Percentiles rank a stretch among this genome's conserved stretches.
Conservation (phyloP, 2,329 filamentous ascomycete genomes). For the Aspergillus hiratsukae region DNA sequence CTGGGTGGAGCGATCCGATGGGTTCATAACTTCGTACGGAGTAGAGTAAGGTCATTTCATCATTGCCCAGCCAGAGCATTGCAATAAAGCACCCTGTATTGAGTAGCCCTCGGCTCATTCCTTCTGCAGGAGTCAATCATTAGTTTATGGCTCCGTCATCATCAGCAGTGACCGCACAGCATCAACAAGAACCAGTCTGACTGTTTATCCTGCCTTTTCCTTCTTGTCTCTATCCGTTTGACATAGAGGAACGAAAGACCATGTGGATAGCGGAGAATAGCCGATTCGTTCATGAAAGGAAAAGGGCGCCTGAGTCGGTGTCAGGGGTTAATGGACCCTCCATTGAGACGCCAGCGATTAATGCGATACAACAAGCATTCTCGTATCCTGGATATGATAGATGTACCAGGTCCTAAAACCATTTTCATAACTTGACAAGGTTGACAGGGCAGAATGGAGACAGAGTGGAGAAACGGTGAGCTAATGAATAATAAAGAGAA, state of each 20-base stretch:
- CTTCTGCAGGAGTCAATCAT: neutral
- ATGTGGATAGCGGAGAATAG: neutral
- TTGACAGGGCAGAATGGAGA: constrained; percentile 13
- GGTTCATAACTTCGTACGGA: neutral
- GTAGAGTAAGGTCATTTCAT: neutral
- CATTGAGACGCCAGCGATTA: neutral
- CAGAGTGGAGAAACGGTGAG: constrained; percentile 10
- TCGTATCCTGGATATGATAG: neutral
- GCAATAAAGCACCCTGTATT: neutral
- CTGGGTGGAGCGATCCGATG: neutral
- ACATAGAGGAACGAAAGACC: neutral
- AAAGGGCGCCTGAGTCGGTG: neutral
- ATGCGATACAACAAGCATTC: neutral
- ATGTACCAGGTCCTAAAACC: neutral
- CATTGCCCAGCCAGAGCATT: neutral
- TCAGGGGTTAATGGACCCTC: neutral
- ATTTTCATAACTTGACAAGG: neutral
- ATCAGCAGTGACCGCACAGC: neutral
- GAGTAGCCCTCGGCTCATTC: neutral
- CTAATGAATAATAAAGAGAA: constrained; percentile 6
- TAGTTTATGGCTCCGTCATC: neutral
- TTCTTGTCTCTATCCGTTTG: neutral
- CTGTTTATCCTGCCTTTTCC: neutral
- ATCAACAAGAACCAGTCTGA: neutral
- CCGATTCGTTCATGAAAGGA: neutral